These are phyloP conservation scores for Thermochaetoides thermophila DNA, from an alignment of 495 filamentous ascomycete genomes.

Conservation along the genomic window DNA sequence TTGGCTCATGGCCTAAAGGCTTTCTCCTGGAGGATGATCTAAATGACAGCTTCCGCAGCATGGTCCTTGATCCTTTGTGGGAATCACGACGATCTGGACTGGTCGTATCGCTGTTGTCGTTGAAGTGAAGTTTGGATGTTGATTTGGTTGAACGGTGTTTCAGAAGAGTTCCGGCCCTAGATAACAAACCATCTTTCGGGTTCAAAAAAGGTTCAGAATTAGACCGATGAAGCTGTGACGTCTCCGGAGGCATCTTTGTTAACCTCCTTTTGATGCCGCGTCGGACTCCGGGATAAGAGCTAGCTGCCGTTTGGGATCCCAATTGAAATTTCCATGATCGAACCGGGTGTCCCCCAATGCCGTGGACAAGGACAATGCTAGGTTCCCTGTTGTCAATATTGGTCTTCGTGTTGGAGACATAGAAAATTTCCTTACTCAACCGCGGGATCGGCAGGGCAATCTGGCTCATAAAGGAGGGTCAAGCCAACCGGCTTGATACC, in stretches of 20 bases:
- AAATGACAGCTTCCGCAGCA: constrained; percentile 11
- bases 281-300: too few species aligned
- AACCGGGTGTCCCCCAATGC: constrained; percentile 24
- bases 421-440: constrained; percentile 19
- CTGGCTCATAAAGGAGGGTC: constrained; percentile 23
- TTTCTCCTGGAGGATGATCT: constrained; percentile 13
- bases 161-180: constrained; percentile 1
- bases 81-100: constrained; percentile 3
- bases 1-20: constrained; percentile 3
- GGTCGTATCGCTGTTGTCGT: constrained; percentile 5
- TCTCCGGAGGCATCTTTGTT: constrained; percentile 9
- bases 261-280: constrained; percentile 5
- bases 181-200: background rate
- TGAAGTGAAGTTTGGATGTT: constrained; percentile 8
- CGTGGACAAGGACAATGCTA: constrained; percentile 24
- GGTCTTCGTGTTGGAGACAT: too few species aligned
- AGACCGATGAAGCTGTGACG: constrained; percentile 7
- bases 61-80: background rate
- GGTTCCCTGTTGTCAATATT: too few species aligned
- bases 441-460: constrained; percentile 14
- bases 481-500: constrained; percentile 21
- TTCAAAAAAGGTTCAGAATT: constrained; percentile 14
- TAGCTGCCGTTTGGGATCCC: too few species aligned
- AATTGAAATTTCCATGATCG: constrained; percentile 21
- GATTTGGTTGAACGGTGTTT: constrained; percentile 14